Percentiles rank a stretch among this genome's conserved stretches.
Evolutionary conservation across 2,329 filamentous ascomycete genomes (phyloP).

Genomic region (Sarocladium brachiariae): DNA sequence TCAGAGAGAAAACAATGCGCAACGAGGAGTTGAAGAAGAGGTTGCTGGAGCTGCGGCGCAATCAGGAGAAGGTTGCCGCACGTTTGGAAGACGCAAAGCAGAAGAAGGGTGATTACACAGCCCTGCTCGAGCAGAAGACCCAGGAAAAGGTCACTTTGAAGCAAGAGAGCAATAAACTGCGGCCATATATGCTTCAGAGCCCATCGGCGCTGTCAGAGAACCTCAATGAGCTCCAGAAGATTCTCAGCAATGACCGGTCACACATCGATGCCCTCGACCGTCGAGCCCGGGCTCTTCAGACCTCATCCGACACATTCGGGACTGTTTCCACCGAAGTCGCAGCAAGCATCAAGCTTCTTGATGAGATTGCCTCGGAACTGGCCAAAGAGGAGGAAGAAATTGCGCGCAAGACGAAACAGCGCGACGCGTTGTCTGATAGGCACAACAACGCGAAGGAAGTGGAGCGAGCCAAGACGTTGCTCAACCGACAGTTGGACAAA

Average conservation of each 20-base stretch:
- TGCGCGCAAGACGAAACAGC: slow-evolving; percentile 69
- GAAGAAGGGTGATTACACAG: slow-evolving; percentile 71
- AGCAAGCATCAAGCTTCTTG: slow-evolving; percentile 79
- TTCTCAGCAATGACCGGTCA: slow-evolving; percentile 67
- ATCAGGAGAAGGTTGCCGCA: slow-evolving; percentile 76
- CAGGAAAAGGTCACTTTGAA: slow-evolving; percentile 62
- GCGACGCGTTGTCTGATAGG: slow-evolving; percentile 80
- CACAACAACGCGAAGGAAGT: slow-evolving; percentile 88
- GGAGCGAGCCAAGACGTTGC: slow-evolving; percentile 75
- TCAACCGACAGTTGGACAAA: slow-evolving; percentile 77
- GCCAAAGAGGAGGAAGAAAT: slow-evolving; percentile 88
- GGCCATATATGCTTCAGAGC: slow-evolving; percentile 87
- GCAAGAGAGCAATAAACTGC: slow-evolving; percentile 81
- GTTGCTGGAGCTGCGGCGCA: slow-evolving; percentile 71
- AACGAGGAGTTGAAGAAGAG: slow-evolving; percentile 83
- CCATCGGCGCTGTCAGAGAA: slow-evolving; percentile 76
- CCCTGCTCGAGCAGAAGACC: slow-evolving; percentile 63
- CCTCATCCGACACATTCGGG: slow-evolving; percentile 81
- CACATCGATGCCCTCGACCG: slow-evolving; percentile 86
- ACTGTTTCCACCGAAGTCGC: slow-evolving; percentile 81
- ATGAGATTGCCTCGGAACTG: slow-evolving; percentile 79
- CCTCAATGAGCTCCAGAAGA: slow-evolving; percentile 74
- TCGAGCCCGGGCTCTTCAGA: slow-evolving; percentile 82
- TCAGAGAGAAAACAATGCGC: slow-evolving; percentile 75
- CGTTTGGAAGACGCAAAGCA: slow-evolving; percentile 76